These are phyloP conservation scores for Cladosporium halotolerans DNA, from an alignment of 2,329 filamentous ascomycete species.

Conservation along the genomic window DNA sequence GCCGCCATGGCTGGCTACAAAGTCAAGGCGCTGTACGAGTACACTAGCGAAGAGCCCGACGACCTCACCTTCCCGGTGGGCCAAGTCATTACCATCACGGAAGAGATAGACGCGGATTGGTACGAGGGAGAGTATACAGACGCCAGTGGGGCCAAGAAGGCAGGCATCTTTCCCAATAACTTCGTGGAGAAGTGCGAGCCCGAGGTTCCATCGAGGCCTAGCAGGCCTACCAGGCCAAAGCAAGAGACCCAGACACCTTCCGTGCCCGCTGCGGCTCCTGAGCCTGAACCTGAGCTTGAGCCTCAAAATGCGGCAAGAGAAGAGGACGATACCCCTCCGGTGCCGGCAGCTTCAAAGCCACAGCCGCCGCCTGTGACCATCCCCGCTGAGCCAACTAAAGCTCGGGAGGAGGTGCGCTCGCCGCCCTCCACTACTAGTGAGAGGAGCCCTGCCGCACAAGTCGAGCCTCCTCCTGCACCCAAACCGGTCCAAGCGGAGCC, in stretches of 20 bases:
- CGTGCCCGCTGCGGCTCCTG: conserved; percentile 26
- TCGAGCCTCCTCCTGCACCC: conserved; percentile 27
- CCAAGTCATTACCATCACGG: conserved; percentile 89
- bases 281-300: conserved; percentile 19
- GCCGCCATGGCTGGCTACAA: conserved; percentile 57
- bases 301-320: conserved; percentile 7
- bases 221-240: conserved; percentile 62
- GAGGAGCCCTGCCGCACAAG: conserved; percentile 14
- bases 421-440: conserved; percentile 19
- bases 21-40: conserved; percentile 94
- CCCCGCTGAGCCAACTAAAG: conserved; percentile 16
- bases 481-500: conserved; percentile 30
- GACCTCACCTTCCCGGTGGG: conserved; percentile 81
- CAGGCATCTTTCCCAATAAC: conserved; percentile 90
- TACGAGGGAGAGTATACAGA: conserved; percentile 83
- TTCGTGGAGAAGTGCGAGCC: conserved; percentile 97
- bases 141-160: conserved; percentile 63
- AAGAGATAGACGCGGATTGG: conserved; percentile 90
- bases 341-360: conserved; percentile 31
- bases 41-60: conserved; percentile 86
- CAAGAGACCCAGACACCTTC: conserved; percentile 43
- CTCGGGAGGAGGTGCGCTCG: conserved; percentile 22
- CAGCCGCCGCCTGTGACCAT: conserved; percentile 31
- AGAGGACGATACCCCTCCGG: conserved; percentile 21
- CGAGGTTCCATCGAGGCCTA: conserved; percentile 77